Conservation (phyloP, 75 land plant genomes). For the Gnetum montanum region DNA sequence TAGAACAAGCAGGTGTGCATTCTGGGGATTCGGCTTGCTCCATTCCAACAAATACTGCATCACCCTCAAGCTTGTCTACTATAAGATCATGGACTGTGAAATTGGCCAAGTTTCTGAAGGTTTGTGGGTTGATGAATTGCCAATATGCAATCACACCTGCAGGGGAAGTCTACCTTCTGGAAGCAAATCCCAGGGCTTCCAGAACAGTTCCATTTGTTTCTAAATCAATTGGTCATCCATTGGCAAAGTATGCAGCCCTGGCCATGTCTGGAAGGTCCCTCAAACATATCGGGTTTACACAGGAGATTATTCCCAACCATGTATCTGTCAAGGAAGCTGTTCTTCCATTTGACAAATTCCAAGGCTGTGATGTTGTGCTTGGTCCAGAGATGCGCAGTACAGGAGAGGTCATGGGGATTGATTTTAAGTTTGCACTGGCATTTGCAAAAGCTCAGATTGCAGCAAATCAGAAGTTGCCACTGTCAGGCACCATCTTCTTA, state of each 20-base stretch:
- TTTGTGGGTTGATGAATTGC: constrained; percentile 95
- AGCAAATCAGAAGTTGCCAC: constrained; percentile 85
- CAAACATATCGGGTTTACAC: constrained; percentile 57
- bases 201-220: constrained; percentile 98
- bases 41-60: constrained; percentile 75
- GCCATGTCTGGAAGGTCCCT: constrained; percentile 89
- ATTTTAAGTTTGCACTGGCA: constrained; percentile 60
- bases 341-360: constrained; percentile 97
- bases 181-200: constrained; percentile 97
- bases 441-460: constrained; percentile 98
- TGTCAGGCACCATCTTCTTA: constrained; percentile 78
- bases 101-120: constrained; percentile 68
- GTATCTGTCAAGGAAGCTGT: constrained; percentile 98
- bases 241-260: constrained; percentile 95
- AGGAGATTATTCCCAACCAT: constrained; percentile 78
- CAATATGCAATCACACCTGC: constrained; percentile 88
- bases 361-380: constrained; percentile 87
- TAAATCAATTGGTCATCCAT: constrained; percentile 94
- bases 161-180: constrained; percentile 80
- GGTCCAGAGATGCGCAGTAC: constrained; percentile 99
- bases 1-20: constrained; percentile 98
- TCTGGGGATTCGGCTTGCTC: constrained; percentile 98
- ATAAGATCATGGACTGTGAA: constrained; percentile 80
- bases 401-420: constrained; percentile 99
- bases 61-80: constrained; percentile 41